Percentiles rank a stretch among this genome's conserved stretches.
These are phyloP conservation scores for Pachyrhizus erosus DNA, from an alignment of 306 rosid species.

Conservation along the genomic window DNA sequence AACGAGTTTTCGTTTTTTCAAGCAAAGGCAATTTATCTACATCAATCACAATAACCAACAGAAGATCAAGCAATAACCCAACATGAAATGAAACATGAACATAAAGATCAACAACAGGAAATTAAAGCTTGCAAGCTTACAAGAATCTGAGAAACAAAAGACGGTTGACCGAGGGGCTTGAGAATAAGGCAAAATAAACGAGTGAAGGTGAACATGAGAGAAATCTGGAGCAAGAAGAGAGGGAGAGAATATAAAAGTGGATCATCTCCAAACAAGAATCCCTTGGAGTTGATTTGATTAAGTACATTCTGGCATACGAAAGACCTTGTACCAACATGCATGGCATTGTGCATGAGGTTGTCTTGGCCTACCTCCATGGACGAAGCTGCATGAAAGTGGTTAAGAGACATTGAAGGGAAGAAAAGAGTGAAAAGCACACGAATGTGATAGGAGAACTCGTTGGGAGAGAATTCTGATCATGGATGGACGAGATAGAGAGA, in stretches of 20 bases:
- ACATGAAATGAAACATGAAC: background rate
- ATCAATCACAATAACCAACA: background rate
- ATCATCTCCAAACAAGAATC: conserved; percentile 62
- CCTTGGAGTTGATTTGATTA: conserved; percentile 48
- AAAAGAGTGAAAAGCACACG: conserved; percentile 32
- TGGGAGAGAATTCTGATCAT: conserved; percentile 47
- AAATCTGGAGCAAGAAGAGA: conserved; percentile 60
- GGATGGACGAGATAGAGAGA: conserved; percentile 53
- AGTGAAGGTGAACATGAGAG: conserved; percentile 57
- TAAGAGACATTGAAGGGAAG: conserved; percentile 41
- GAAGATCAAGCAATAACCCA: background rate
- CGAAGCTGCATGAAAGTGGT: conserved; percentile 38
- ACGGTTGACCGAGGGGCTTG: conserved; percentile 69
- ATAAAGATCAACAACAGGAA: background rate
- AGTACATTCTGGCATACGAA: conserved; percentile 46
- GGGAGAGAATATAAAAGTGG: conserved; percentile 57
- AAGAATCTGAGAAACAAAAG: conserved; percentile 64
- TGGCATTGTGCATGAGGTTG: background rate
- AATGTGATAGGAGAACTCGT: conserved; percentile 39
- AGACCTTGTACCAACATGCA: background rate
- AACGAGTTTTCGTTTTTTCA: background rate
- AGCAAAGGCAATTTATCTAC: background rate
- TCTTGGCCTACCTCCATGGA: conserved; percentile 27
- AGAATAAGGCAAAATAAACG: conserved; percentile 48
- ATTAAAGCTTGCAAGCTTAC: conserved; percentile 41